Base-by-base conservation (phyloP, 768 basidiomycete genomes). In the Galerina sulciceps region DNA sequence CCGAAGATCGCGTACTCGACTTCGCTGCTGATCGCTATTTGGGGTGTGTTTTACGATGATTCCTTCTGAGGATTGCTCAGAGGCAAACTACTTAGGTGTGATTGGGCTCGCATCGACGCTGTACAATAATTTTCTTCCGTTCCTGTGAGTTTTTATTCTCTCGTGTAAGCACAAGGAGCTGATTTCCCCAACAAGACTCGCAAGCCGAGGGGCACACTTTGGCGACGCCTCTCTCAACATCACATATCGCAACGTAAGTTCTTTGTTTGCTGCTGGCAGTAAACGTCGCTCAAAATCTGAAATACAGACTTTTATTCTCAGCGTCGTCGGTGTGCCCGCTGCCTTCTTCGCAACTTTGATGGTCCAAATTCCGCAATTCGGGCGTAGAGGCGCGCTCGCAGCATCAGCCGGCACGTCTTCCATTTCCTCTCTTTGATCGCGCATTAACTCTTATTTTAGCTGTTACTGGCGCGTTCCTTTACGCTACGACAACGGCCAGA, bases 41-140 rank as follows among this genome's bases (percentile, higher is more conserved):
- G 79, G 69, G 76, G 78, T 77, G 57, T 8, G 72, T 65, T 40
- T 35, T 10, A n/a, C 14, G 10, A 18, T 42, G 5, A 13, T 50
- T 57, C 40, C 11, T 48, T 42, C 11, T 52, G 22, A 23, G 14
- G n/a, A 13, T 59, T 36, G 36, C 13, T 42, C 49, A 26, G 17
- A 48, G 47, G 38, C 36, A 13, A 20, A 34, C 37, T 15, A 41
- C 15, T 59, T 62, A 88, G 89, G 82, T 2, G 75, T 90, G 49
- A 91, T 91, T 49, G 89, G 89, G 11, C 79, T 91, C 8, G 89
- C 89, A 2, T 91, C 87, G 62, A 89, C 90, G 14, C 71, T 92
- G 76, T 87, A 85, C 63, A 81, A 85, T 67, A 76, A 75, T 52
- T 82, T 83, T 63, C 52, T 67, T 15, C 61, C 66, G 5, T 66